Percentiles rank a stretch among this genome's conserved stretches.
These are phyloP conservation scores for Acacia melanoxylon DNA, from an alignment of 306 rosid genomes.

Conservation along the genomic window DNA sequence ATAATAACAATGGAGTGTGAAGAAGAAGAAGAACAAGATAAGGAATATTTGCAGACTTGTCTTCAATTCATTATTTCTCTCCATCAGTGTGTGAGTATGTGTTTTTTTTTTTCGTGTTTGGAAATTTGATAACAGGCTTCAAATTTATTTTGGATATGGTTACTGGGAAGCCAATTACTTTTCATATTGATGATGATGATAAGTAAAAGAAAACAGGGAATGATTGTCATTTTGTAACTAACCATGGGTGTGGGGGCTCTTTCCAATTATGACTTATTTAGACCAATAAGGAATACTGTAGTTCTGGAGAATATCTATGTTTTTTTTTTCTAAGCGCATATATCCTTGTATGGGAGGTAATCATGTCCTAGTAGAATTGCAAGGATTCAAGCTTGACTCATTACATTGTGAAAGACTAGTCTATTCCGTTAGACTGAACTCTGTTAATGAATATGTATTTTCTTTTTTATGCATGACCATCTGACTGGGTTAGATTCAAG, in stretches of 20 bases:
- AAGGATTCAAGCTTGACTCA: no score
- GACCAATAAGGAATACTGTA: not conserved
- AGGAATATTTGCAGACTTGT: slow-evolving; percentile 22
- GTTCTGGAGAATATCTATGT: no score
- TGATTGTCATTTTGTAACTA: slow-evolving; percentile 41
- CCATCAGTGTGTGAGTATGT: not conserved
- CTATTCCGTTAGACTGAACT: no score
- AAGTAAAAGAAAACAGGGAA: slow-evolving; percentile 24
- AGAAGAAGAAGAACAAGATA: slow-evolving; percentile 23
- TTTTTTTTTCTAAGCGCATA: no score
- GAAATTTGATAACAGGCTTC: slow-evolving; percentile 4
- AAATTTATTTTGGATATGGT: slow-evolving; percentile 16
- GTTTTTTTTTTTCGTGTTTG: not conserved
- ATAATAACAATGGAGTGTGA: slow-evolving; percentile 18
- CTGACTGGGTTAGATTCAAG: no score
- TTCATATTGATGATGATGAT: slow-evolving; percentile 12
- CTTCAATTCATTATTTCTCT: slow-evolving; percentile 35
- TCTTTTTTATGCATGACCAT: no score
- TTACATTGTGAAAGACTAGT: no score
- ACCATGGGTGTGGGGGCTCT: slow-evolving; percentile 42
- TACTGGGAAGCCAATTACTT: not conserved
- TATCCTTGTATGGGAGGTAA: no score
- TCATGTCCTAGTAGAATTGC: no score
- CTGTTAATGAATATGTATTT: no score
- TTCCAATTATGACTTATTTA: slow-evolving; percentile 40